Evolutionary conservation across 164 flowering plant species (phyloP).

Genomic region (Akebia trifoliata): DNA sequence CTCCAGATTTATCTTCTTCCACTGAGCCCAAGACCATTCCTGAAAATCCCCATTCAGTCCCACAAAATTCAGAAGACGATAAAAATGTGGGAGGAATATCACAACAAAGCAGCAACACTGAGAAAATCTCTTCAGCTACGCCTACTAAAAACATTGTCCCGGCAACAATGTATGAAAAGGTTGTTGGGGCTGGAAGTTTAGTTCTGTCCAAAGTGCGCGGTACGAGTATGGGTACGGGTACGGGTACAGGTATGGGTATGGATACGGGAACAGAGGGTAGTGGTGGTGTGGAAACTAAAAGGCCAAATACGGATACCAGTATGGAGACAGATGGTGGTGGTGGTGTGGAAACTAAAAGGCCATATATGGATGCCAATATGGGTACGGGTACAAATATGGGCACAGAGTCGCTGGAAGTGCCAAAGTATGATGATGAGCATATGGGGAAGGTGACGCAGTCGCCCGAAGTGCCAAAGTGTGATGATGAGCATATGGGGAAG

Average conservation of each 20-base stretch:
- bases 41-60: conserved; percentile 1
- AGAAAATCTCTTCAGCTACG: conserved; percentile 28
- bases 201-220: conserved; percentile 32
- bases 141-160: conserved; percentile 25
- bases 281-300: too few relatives aligned
- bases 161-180: conserved; percentile 32
- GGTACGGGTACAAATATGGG: conserved; percentile 1
- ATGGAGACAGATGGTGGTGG: neutral
- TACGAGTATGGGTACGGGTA: neutral
- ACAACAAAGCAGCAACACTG: conserved; percentile 17
- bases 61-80: too few relatives aligned
- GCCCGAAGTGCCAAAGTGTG: conserved; percentile 18
- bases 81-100: neutral
- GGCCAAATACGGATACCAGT: conserved; percentile 5
- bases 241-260: neutral
- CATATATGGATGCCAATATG: conserved; percentile 15
- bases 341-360: neutral
- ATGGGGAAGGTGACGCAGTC: conserved; percentile 42
- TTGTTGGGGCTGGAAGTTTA: conserved; percentile 29
- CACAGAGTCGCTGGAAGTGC: too few relatives aligned
- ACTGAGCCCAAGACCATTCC: neutral
- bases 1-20: conserved; percentile 31
- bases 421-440: conserved; percentile 15
- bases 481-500: neutral
- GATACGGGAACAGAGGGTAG: neutral